Base-by-base conservation (phyloP, 495 filamentous ascomycete genomes). In the Podospora australis region DNA sequence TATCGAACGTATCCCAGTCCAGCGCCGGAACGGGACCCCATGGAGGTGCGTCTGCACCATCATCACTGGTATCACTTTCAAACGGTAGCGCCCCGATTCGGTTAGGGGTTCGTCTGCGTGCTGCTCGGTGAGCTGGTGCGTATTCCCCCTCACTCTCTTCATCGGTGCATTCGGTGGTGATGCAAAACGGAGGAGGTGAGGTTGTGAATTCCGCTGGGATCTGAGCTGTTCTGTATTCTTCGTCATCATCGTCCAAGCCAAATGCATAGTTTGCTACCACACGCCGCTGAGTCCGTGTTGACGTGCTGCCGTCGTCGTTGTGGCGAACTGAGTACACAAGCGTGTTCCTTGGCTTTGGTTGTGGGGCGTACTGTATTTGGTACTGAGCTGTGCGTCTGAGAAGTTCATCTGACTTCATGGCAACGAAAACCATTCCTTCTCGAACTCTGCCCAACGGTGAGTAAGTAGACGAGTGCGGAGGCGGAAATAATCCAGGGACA, bases 361-460 rank as follows among this genome's bases (percentile, higher is more conserved):
- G 13, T 45, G 58, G 35, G 66, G 43, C 62, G 50, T 88, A 89
- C 50, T 83, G 79, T 19, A 92, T 83, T 48, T 88, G 80, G 55
- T 91, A 92, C 39, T 78, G 73, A 8, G 84, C 79, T 5, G 89
- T 91, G 41, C 85, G 78, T 26, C 70, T 71, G 22, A 92, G 65
- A 13, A 95, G 72, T 46, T 91, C 85, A 48, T 90, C 78, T 10
- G 78, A 74, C 14, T 78, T 76, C 90, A 96, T 95, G 4, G 87
- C 80, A 29, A 96, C 77, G 60, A 96, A 95, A 5, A 97, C 79
- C 82, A 95, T 86, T 19, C 91, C 91, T 73, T 94, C 88, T 69
- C 90, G 87, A 39, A 95, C 83, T 43, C 88, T 94, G 55, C 35
- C 40, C 25, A 41, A 29, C 32, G 57, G 56, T 60, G 56, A 60